Evolutionary conservation across 1,284 basidiomycete species (phyloP).

Genomic region (Phellopilus nigrolimitatus): DNA sequence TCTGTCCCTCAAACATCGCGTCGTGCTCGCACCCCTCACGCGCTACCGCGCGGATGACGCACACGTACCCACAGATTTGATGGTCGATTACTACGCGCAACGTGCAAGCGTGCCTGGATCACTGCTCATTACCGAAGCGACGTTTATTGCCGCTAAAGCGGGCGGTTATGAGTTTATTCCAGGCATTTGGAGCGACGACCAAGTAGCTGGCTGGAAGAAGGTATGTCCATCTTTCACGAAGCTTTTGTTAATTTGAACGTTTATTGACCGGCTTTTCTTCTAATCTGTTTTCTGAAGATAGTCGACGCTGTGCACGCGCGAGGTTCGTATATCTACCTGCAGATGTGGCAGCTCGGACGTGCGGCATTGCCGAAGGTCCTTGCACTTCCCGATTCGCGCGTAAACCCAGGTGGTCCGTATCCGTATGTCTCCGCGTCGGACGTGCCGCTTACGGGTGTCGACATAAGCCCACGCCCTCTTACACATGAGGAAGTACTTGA

Average conservation of each 20-base stretch:
- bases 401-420: constrained; percentile 25
- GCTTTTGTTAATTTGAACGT: neutral
- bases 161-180: constrained; percentile 25
- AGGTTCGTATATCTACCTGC: constrained; percentile 41
- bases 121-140: constrained; percentile 31
- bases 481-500: constrained; percentile 40
- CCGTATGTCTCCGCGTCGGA: constrained; percentile 37
- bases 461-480: constrained; percentile 25
- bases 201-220: constrained; percentile 30
- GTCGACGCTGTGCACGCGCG: constrained; percentile 40
- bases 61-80: constrained; percentile 24
- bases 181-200: constrained; percentile 26
- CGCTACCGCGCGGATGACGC: constrained; percentile 27
- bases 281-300: no score
- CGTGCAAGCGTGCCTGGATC: no score
- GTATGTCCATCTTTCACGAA: constrained; percentile 18
- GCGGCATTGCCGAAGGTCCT: constrained; percentile 32
- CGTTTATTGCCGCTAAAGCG: constrained; percentile 25
- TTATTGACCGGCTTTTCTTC: neutral
- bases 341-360: no score
- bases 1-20: constrained; percentile 26
- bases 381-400: constrained; percentile 17
- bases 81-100: constrained; percentile 28
- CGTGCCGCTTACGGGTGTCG: constrained; percentile 32
- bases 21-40: constrained; percentile 33